Evolutionary conservation across 345 rosid species (phyloP).

Genomic region (Populus ilicifolia): DNA sequence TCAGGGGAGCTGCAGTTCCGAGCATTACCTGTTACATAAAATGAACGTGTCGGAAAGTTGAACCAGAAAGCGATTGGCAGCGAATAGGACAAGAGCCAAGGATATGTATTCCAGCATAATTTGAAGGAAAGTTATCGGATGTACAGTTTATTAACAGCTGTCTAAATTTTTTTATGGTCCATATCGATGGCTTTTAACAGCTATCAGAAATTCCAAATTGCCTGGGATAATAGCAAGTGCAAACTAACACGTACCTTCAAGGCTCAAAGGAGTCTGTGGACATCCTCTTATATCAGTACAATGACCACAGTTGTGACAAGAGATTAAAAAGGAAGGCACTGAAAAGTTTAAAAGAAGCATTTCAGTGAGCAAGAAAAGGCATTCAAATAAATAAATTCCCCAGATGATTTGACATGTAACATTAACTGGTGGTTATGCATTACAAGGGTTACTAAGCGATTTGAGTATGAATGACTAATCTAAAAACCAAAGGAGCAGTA

Average conservation of each 20-base stretch:
- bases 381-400: no score
- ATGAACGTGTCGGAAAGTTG: background rate
- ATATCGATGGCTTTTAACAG: background rate
- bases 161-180: background rate
- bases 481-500: no score
- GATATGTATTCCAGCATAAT: background rate
- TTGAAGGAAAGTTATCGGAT: background rate
- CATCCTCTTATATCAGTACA: conserved; percentile 94
- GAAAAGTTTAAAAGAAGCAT: conserved; percentile 15
- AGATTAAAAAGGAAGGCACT: conserved; percentile 63
- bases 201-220: background rate
- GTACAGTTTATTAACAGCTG: background rate
- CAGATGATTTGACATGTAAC: no score
- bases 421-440: no score
- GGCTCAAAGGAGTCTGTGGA: conserved; percentile 72
- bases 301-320: conserved; percentile 91
- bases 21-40: conserved; percentile 53
- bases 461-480: no score
- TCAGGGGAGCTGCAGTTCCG: conserved; percentile 79
- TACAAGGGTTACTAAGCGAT: no score
- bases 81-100: background rate
- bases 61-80: no score
- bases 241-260: conserved; percentile 50
- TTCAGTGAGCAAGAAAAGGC: no score
- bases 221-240: background rate